A percentile compares a stretch with the other conserved stretches of the same genome.
These are phyloP conservation scores for Orbilia ellipsospora DNA, from an alignment of 2,329 filamentous ascomycete genomes.

Conservation along the genomic window DNA sequence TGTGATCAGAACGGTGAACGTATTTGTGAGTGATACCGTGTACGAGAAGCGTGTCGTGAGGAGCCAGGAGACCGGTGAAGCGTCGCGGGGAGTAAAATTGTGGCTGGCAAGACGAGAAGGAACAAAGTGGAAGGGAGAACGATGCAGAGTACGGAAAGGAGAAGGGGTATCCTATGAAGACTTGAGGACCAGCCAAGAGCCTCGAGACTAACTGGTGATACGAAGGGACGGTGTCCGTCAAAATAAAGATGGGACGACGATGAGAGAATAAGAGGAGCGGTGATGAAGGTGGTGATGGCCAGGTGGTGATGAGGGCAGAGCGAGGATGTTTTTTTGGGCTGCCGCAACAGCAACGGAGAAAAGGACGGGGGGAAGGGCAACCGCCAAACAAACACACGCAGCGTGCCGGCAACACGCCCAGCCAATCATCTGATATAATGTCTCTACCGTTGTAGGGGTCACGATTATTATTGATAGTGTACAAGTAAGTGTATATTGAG, in stretches of 20 bases:
- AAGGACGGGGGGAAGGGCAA: background rate
- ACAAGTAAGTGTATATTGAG: too few relatives aligned
- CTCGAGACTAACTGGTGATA: background rate
- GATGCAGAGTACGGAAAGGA: background rate
- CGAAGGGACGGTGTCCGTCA: background rate
- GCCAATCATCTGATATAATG: conserved; percentile 37
- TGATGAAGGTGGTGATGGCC: conserved; percentile 9
- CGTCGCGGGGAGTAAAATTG: conserved; percentile 47
- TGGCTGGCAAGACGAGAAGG: conserved; percentile 28
- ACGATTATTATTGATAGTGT: too few relatives aligned
- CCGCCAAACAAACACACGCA: background rate
- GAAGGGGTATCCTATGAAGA: background rate
- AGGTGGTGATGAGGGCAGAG: conserved; percentile 14
- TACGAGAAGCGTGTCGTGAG: conserved; percentile 17
- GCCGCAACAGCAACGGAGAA: background rate
- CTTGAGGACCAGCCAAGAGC: background rate
- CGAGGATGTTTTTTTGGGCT: conserved; percentile 40
- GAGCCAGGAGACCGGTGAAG: conserved; percentile 4
- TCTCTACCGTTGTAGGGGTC: background rate
- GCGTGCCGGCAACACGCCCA: conserved; percentile 28
- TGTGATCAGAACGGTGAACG: conserved; percentile 23
- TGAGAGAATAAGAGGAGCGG: background rate
- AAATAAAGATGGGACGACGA: conserved; percentile 24
- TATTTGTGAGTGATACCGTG: conserved; percentile 3
- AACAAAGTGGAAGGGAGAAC: background rate